Evolutionary conservation across 83 land plant genomes (phyloP).

Genomic region (Isoetes engelmannii): DNA sequence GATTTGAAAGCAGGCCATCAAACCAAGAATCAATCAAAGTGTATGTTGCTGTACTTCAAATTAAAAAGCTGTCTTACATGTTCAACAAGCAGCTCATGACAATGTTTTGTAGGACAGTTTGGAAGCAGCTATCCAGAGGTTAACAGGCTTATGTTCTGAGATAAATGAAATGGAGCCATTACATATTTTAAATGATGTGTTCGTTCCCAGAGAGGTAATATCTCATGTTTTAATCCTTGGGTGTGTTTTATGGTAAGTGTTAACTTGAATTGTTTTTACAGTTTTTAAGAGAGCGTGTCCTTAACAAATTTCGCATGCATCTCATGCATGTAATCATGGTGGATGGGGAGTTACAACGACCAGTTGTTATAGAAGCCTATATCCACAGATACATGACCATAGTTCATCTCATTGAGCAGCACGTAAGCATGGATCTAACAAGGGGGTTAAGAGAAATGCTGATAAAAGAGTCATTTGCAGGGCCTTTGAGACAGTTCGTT

Average conservation of each 20-base stretch:
- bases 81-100: background rate
- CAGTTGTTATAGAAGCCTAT: constrained; percentile 64
- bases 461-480: constrained; percentile 58
- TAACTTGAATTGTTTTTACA: constrained; percentile 28
- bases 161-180: constrained; percentile 99
- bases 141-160: constrained; percentile 86
- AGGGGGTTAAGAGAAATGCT: constrained; percentile 79
- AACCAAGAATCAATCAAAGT: constrained; percentile 78
- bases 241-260: too few species aligned
- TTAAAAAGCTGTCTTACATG: background rate
- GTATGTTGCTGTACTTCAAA: constrained; percentile 33
- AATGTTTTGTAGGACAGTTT: constrained; percentile 43
- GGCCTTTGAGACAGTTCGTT: constrained; percentile 59
- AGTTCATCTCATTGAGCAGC: constrained; percentile 86
- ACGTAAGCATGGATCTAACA: constrained; percentile 92
- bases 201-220: constrained; percentile 50
- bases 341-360: constrained; percentile 82
- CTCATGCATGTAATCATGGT: constrained; percentile 52
- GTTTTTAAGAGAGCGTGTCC: constrained; percentile 96
- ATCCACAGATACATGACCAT: constrained; percentile 75
- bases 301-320: constrained; percentile 75
- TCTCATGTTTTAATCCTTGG: background rate
- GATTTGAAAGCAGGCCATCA: constrained; percentile 84
- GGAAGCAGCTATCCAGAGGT: constrained; percentile 98
- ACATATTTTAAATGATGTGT: constrained; percentile 92